phyloP scores from a whole-genome alignment of 1,284 basidiomycete species.

The Cryptococcus depauperatus region DNA sequence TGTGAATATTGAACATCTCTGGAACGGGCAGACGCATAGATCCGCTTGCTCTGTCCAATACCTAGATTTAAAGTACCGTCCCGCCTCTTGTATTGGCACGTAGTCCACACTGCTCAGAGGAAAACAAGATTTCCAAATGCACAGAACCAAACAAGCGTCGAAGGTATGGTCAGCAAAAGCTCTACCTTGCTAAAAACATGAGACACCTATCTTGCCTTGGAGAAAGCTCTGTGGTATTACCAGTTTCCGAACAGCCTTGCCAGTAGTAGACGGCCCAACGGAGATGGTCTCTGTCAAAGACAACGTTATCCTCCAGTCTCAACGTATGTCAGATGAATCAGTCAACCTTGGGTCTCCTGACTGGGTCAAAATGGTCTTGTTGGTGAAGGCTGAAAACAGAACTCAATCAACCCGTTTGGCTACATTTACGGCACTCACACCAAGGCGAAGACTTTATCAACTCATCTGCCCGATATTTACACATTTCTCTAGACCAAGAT shows the following conservation, averaged over 20 bases:
- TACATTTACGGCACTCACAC: not conserved
- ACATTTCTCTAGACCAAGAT: not conserved
- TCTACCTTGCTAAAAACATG: not conserved
- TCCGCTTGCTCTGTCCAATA: conserved; percentile 37
- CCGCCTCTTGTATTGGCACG: conserved; percentile 52
- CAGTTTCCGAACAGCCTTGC: conserved; percentile 19
- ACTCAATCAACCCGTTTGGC: not conserved
- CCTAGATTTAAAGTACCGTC: conserved; percentile 64
- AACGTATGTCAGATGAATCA: too few relatives aligned
- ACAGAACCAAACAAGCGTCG: not conserved
- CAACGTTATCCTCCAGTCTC: too few relatives aligned
- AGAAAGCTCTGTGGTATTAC: conserved; percentile 20
- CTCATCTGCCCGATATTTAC: not conserved
- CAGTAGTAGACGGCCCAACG: conserved; percentile 14
- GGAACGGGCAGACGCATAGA: not conserved
- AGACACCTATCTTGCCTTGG: conserved; percentile 12
- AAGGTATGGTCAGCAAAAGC: not conserved
- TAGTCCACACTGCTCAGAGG: conserved; percentile 50
- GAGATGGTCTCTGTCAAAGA: conserved; percentile 10
- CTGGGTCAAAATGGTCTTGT: not conserved
- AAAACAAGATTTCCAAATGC: too few relatives aligned
- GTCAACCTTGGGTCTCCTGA: not conserved
- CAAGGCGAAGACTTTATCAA: not conserved
- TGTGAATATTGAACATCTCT: conserved; percentile 1
- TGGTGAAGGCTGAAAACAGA: not conserved